Percentiles rank a stretch among this genome's conserved stretches.
These are phyloP conservation scores for Gillenia trifoliata DNA, from an alignment of 306 rosid species.

Conservation along the genomic window DNA sequence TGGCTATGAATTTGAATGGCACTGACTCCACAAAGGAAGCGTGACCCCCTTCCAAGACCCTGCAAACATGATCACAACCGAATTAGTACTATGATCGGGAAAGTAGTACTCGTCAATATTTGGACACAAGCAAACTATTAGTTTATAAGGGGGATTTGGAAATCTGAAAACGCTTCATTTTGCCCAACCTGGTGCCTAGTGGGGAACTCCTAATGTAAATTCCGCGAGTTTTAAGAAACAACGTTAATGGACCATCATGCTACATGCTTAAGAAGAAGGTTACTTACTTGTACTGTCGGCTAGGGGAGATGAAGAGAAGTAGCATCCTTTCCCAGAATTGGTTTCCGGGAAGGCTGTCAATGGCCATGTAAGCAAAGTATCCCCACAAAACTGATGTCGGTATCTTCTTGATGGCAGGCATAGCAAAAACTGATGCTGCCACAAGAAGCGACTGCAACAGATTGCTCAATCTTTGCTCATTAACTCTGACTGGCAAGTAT, in stretches of 20 bases:
- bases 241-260: not conserved
- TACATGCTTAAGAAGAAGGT: conserved; percentile 2
- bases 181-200: not conserved
- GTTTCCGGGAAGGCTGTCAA: conserved; percentile 90
- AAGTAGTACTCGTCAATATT: not conserved
- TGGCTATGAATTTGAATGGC: conserved; percentile 47
- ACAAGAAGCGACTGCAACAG: conserved; percentile 74
- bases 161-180: not conserved
- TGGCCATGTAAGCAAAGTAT: conserved; percentile 88
- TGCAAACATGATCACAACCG: conserved; percentile 19
- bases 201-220: not conserved
- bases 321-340: conserved; percentile 83
- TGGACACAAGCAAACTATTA: not conserved
- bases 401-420: conserved; percentile 65
- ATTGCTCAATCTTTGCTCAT: conserved; percentile 88
- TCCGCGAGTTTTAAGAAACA: not conserved
- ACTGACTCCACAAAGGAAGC: conserved; percentile 79
- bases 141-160: not conserved
- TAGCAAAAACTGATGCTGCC: conserved; percentile 65
- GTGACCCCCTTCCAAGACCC: conserved; percentile 71
- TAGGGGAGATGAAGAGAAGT: conserved; percentile 60
- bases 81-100: not conserved
- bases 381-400: conserved; percentile 95
- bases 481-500: conserved; percentile 72
- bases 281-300: conserved; percentile 68